Evolutionary conservation across 495 filamentous ascomycete species (phyloP).

Genomic region (Tetracladium marchalianum): DNA sequence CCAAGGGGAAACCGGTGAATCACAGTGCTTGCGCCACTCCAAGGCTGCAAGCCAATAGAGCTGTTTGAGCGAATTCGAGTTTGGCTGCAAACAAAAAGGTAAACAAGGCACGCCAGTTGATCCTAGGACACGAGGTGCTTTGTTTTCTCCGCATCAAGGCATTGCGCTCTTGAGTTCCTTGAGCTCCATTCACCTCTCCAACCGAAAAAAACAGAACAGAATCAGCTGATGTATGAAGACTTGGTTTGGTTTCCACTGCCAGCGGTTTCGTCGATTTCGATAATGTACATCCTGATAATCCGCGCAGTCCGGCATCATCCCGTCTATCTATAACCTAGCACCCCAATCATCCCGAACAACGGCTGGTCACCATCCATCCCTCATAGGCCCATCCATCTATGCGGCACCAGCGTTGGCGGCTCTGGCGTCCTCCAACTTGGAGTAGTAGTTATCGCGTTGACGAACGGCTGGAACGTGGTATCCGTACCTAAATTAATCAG

Average conservation of each 20-base stretch:
- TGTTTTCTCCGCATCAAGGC: too few species aligned
- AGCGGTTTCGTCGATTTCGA: conserved; percentile 8
- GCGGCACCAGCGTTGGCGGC: conserved; percentile 32
- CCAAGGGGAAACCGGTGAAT: too few species aligned
- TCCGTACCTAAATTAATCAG: conserved; percentile 28
- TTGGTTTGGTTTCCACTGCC: conserved; percentile 6
- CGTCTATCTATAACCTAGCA: background rate
- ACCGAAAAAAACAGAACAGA: too few species aligned
- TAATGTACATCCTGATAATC: conserved; percentile 19
- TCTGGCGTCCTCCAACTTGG: conserved; percentile 63
- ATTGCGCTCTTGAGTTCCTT: too few species aligned
- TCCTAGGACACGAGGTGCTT: too few species aligned
- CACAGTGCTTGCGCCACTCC: too few species aligned
- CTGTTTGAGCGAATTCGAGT: too few species aligned
- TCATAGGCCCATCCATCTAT: conserved; percentile 1
- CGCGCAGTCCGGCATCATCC: background rate
- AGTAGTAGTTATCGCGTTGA: conserved; percentile 65
- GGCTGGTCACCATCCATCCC: background rate
- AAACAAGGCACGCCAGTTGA: too few species aligned
- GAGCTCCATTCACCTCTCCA: too few species aligned
- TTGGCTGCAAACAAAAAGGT: too few species aligned
- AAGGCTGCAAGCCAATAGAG: too few species aligned
- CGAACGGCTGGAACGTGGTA: conserved; percentile 73
- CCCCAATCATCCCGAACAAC: background rate
- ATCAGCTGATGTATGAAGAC: too few species aligned